Evolutionary conservation across 441 rosid species (phyloP).

Genomic region (Erodium trifolium): DNA sequence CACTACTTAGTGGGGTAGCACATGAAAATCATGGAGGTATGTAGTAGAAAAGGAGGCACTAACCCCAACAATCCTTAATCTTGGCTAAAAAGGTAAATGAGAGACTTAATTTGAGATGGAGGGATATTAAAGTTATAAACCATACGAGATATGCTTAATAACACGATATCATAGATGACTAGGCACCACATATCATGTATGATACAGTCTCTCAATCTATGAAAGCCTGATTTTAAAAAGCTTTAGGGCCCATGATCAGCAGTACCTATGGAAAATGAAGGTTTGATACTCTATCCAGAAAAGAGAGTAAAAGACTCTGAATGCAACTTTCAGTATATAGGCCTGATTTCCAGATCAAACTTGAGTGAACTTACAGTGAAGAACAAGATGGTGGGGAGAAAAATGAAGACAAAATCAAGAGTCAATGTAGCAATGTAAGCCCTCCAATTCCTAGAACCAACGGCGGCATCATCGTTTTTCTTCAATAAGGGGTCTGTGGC

Average conservation of each 20-base stretch:
- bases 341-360: not conserved
- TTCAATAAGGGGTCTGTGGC: constrained; percentile 23
- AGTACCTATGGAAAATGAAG: not conserved
- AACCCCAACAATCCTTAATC: no score
- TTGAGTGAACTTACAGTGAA: constrained; percentile 56
- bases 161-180: not conserved
- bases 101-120: no score
- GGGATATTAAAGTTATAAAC: not conserved
- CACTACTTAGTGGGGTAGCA: no score
- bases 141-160: not conserved
- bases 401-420: constrained; percentile 52
- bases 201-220: no score
- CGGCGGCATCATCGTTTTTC: constrained; percentile 33
- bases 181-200: not conserved
- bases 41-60: no score
- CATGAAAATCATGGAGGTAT: no score
- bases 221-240: not conserved
- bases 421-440: constrained; percentile 33
- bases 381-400: constrained; percentile 51
- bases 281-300: not conserved
- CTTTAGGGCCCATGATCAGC: not conserved
- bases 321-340: not conserved
- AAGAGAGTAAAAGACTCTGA: not conserved
- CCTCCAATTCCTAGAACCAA: constrained; percentile 38
- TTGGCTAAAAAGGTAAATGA: no score